phyloP scores from a whole-genome alignment of 306 rosid species.

The Rubus idaeus region DNA sequence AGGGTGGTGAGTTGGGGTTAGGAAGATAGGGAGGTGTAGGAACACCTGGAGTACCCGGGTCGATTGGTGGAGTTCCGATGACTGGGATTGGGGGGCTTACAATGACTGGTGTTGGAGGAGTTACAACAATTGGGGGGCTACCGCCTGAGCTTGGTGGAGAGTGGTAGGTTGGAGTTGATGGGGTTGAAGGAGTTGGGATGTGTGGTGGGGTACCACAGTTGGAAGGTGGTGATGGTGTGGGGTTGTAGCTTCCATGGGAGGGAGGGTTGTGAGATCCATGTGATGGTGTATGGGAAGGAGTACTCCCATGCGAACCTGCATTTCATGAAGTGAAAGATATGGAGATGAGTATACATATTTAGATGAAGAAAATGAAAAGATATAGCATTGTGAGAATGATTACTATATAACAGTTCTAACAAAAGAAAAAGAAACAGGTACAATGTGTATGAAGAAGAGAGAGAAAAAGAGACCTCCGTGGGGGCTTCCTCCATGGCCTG shows the following conservation, averaged over 20 bases:
- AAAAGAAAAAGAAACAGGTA: neutral
- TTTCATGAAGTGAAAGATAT: neutral
- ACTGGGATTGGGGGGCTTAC: conserved; percentile 35
- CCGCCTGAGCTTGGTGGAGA: conserved; percentile 16
- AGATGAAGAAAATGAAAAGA: neutral
- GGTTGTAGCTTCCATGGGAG: conserved; percentile 45
- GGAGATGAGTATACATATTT: neutral
- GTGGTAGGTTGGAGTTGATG: conserved; percentile 12
- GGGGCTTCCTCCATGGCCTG: conserved; percentile 56
- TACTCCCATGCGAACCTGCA: conserved; percentile 42
- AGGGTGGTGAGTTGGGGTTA: conserved; percentile 72
- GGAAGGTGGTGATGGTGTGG: conserved; percentile 63
- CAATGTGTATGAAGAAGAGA: conserved; percentile 19
- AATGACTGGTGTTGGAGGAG: conserved; percentile 7
- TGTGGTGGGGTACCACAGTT: conserved; percentile 53
- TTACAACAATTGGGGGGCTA: conserved; percentile 40
- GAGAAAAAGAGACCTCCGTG: conserved; percentile 44
- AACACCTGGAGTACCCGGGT: conserved; percentile 47
- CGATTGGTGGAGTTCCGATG: conserved; percentile 53
- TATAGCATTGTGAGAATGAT: neutral
- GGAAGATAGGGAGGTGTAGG: conserved; percentile 69
- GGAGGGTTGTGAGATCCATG: conserved; percentile 30
- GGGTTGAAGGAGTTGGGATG: conserved; percentile 33
- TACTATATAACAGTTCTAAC: too few species aligned
- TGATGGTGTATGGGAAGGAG: conserved; percentile 39